A percentile compares a stretch with the other conserved stretches of the same genome.
Evolutionary conservation across 164 flowering plant species (phyloP).

Genomic region (Aristolochia californica): DNA sequence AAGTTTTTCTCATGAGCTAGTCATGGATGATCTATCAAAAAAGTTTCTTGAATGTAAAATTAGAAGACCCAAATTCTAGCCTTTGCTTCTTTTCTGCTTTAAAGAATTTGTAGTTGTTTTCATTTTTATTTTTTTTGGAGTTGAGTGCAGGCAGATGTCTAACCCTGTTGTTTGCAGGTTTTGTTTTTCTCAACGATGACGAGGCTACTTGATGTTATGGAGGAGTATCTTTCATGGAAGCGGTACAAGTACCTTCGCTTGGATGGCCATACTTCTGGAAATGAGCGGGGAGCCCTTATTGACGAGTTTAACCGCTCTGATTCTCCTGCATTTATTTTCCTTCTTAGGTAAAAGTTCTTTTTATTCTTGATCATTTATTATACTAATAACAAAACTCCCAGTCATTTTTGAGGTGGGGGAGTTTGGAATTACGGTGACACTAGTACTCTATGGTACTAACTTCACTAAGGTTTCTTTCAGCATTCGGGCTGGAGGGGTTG

Average conservation of each 20-base stretch:
- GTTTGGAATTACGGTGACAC: background rate
- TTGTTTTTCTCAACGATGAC: slow-evolving; percentile 99
- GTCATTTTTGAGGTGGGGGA: too few relatives aligned
- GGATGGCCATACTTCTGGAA: slow-evolving; percentile 98
- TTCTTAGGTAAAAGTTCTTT: slow-evolving; percentile 49
- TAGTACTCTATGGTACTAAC: background rate
- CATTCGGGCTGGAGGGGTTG: slow-evolving; percentile 99
- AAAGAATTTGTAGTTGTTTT: background rate
- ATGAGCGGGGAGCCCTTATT: slow-evolving; percentile 93
- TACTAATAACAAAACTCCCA: too few relatives aligned
- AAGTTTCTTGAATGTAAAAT: too few relatives aligned
- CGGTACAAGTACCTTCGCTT: slow-evolving; percentile 83
- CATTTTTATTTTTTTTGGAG: background rate
- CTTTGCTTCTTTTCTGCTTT: background rate
- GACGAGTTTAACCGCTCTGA: slow-evolving; percentile 62
- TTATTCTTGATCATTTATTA: too few relatives aligned
- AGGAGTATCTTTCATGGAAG: slow-evolving; percentile 85
- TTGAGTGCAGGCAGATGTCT: background rate
- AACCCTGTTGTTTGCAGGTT: slow-evolving; percentile 39
- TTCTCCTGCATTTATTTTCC: slow-evolving; percentile 82
- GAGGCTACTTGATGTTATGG: slow-evolving; percentile 97
- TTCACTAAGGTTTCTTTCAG: too few relatives aligned
- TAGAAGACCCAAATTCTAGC: too few relatives aligned
- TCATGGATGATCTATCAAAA: too few relatives aligned
- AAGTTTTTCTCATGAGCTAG: too few relatives aligned